These are phyloP conservation scores for Pseudocercospora crystallina DNA, from an alignment of 2,329 filamentous ascomycete genomes.

Conservation along the genomic window DNA sequence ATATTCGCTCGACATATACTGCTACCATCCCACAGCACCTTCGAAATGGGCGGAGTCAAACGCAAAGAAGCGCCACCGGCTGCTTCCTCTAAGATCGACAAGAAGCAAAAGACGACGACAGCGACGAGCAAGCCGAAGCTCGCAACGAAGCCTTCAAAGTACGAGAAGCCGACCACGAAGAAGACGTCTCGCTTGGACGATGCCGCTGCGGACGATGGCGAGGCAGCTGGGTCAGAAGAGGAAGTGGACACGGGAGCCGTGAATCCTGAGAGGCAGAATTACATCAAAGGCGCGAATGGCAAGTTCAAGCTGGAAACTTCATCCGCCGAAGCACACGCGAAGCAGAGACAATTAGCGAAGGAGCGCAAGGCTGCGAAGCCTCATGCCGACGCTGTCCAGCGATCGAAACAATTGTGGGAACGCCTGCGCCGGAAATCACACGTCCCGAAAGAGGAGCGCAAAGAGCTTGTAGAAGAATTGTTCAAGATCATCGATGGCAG, in stretches of 20 bases:
- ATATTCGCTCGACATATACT: neutral
- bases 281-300: constrained; percentile 14
- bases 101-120: constrained; percentile 42
- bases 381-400: constrained; percentile 81
- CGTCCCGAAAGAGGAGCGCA: constrained; percentile 83
- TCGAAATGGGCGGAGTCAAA: constrained; percentile 40
- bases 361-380: constrained; percentile 93
- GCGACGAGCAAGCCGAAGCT: constrained; percentile 21
- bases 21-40: too few relatives aligned
- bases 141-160: constrained; percentile 17
- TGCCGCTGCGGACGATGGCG: constrained; percentile 30
- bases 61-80: constrained; percentile 38
- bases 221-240: constrained; percentile 17
- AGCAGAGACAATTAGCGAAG: constrained; percentile 83
- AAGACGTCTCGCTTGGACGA: constrained; percentile 32
- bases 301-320: constrained; percentile 56
- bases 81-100: constrained; percentile 25
- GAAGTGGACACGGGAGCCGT: constrained; percentile 14
- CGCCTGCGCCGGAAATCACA: constrained; percentile 88
- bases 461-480: constrained; percentile 82
- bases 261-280: constrained; percentile 16
- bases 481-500: constrained; percentile 88
- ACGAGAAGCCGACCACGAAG: constrained; percentile 15
- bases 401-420: constrained; percentile 97
- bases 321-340: constrained; percentile 81